phyloP scores from a whole-genome alignment of 768 basidiomycete species.

The Thelephora ganbajun region DNA sequence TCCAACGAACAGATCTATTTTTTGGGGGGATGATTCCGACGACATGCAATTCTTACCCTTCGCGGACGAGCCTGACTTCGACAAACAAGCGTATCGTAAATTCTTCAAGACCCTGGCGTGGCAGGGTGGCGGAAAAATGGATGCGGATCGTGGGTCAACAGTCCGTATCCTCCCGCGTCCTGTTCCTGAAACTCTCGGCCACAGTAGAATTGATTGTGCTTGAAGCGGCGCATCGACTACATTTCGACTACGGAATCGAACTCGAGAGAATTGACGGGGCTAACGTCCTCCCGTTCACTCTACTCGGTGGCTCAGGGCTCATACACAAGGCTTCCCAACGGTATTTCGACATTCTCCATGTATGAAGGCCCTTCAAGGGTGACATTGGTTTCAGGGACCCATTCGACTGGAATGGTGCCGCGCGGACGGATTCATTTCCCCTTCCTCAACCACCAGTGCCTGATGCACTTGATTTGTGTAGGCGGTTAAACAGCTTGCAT shows the following conservation, averaged over 20 bases:
- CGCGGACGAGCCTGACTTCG: slow-evolving; percentile 44
- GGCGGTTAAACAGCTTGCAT: slow-evolving; percentile 8
- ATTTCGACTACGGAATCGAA: slow-evolving; percentile 22
- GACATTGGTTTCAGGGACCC: slow-evolving; percentile 16
- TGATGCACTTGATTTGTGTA: slow-evolving; percentile 2
- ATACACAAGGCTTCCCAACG: slow-evolving; percentile 13
- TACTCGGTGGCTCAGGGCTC: slow-evolving; percentile 18
- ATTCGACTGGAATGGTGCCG: slow-evolving; percentile 12
- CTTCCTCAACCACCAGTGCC: slow-evolving; percentile 5
- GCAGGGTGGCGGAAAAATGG: slow-evolving; percentile 19
- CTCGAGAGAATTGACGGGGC: slow-evolving; percentile 35
- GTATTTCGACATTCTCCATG: slow-evolving; percentile 20
- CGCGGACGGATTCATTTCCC: not conserved
- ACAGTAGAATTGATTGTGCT: slow-evolving; percentile 36
- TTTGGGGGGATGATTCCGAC: slow-evolving; percentile 43
- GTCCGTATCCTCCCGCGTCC: not conserved
- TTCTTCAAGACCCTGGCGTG: slow-evolving; percentile 37
- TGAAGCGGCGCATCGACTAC: slow-evolving; percentile 33
- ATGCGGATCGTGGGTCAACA: slow-evolving; percentile 26
- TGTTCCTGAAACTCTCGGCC: not conserved
- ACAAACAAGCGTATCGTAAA: slow-evolving; percentile 22
- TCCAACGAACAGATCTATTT: slow-evolving; percentile 30
- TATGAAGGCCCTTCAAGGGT: slow-evolving; percentile 1
- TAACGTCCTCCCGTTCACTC: slow-evolving; percentile 26
- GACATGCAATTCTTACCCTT: slow-evolving; percentile 48